Percentiles rank a stretch among this genome's conserved stretches.
phyloP scores from a whole-genome alignment of 768 basidiomycete genomes.

The Leucocoprinus leucothites region DNA sequence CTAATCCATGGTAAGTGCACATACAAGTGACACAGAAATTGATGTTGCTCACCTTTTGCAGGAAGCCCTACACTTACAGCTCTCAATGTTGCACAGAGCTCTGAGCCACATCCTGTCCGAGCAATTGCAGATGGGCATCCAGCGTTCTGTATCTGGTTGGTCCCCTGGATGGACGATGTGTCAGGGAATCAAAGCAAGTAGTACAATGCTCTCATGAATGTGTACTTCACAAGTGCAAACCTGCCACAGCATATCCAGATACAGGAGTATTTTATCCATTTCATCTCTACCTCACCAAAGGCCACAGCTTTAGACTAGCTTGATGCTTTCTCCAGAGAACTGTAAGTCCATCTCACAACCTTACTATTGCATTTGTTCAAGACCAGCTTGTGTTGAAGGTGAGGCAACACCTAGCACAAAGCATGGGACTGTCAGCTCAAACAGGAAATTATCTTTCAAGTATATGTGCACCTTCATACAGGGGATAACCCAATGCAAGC shows the following conservation, averaged over 20 bases:
- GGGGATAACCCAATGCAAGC: slow-evolving; percentile 33
- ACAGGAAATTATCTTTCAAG: slow-evolving; percentile 22
- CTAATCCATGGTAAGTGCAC: too few relatives aligned
- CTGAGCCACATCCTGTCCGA: slow-evolving; percentile 10
- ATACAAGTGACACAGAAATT: too few relatives aligned
- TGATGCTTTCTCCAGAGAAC: slow-evolving; percentile 21
- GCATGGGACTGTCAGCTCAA: slow-evolving; percentile 25
- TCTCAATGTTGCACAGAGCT: not conserved
- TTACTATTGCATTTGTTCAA: too few relatives aligned
- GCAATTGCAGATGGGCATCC: slow-evolving; percentile 12
- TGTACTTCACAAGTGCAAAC: slow-evolving; percentile 26
- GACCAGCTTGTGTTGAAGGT: not conserved
- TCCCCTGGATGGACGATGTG: slow-evolving; percentile 28
- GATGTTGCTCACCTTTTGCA: too few relatives aligned
- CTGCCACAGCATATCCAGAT: slow-evolving; percentile 22
- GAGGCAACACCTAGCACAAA: slow-evolving; percentile 17
- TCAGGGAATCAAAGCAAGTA: slow-evolving; percentile 32
- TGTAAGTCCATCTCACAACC: slow-evolving; percentile 3
- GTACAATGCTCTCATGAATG: slow-evolving; percentile 32
- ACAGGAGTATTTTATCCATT: slow-evolving; percentile 32
- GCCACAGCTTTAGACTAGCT: slow-evolving; percentile 28
- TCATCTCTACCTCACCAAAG: slow-evolving; percentile 27
- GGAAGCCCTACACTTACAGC: not conserved
- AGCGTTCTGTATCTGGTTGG: slow-evolving; percentile 2
- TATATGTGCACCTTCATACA: slow-evolving; percentile 22